These are phyloP conservation scores for Bocquillonia castaneifolia DNA, from an alignment of 441 rosid species.

Conservation along the genomic window DNA sequence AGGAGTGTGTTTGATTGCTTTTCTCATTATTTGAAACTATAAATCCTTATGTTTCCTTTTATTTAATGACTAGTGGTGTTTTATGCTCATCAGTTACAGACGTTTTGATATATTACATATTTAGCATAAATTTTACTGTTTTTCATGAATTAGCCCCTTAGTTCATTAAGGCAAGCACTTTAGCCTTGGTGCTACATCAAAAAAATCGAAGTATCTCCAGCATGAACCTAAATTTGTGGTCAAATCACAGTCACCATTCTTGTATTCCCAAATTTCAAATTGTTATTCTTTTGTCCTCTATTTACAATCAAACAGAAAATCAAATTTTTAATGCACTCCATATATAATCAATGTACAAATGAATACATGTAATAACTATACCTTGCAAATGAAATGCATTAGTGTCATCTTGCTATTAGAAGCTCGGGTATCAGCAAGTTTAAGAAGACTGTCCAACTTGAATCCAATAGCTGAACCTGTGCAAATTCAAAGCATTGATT, in stretches of 20 bases:
- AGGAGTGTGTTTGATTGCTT: no score
- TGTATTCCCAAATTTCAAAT: slow-evolving; percentile 1
- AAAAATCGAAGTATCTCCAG: background rate
- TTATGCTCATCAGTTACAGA: no score
- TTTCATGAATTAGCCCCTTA: no score
- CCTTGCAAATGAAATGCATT: slow-evolving; percentile 99
- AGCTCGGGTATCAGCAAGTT: slow-evolving; percentile 92
- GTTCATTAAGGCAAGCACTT: no score
- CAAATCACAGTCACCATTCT: slow-evolving; percentile 10
- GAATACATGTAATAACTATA: slow-evolving; percentile 23
- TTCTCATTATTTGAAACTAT: no score
- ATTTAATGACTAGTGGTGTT: no score
- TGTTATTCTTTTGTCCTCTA: background rate
- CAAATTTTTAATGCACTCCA: background rate
- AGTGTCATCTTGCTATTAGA: slow-evolving; percentile 91
- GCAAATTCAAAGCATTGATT: slow-evolving; percentile 25
- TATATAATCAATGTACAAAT: background rate
- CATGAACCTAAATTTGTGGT: background rate
- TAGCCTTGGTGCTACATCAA: no score
- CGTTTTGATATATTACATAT: no score
- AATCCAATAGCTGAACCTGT: slow-evolving; percentile 97
- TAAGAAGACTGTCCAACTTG: slow-evolving; percentile 93
- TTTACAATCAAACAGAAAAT: background rate
- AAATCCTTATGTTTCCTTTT: no score
- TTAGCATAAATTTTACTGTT: no score